A percentile compares a stretch with the other conserved stretches of the same genome.
These are phyloP conservation scores for Sporothrix phasma DNA, from an alignment of 2,329 filamentous ascomycete genomes.

Conservation along the genomic window DNA sequence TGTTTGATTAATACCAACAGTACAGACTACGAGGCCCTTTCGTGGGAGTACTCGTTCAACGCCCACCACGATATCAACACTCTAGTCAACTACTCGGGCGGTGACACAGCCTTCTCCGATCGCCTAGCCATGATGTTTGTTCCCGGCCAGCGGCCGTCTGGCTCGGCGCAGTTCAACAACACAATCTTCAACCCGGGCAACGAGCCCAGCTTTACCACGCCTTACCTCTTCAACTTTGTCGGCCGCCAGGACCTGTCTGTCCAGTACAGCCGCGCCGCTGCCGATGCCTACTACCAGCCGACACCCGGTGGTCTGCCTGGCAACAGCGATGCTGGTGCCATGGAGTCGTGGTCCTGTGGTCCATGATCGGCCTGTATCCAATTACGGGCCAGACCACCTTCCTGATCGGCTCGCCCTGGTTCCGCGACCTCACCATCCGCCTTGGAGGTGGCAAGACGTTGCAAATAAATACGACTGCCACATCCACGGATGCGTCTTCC, in stretches of 20 bases:
- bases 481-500: conserved; percentile 34
- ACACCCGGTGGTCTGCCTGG: conserved; percentile 51
- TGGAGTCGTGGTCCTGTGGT: conserved; percentile 63
- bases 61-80: conserved; percentile 55
- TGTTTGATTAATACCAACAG: background rate
- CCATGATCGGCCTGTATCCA: conserved; percentile 58
- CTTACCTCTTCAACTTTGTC: conserved; percentile 60
- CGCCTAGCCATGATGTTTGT: conserved; percentile 54
- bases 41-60: conserved; percentile 59
- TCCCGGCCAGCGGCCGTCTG: conserved; percentile 33
- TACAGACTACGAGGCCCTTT: conserved; percentile 45
- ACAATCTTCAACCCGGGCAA: conserved; percentile 43
- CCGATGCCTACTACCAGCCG: conserved; percentile 48
- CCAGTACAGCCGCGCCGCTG: conserved; percentile 45
- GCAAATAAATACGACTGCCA: conserved; percentile 33
- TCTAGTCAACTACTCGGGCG: conserved; percentile 44
- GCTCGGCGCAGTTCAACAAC: conserved; percentile 34
- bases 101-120: conserved; percentile 38
- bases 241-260: conserved; percentile 53
- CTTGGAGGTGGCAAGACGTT: conserved; percentile 46
- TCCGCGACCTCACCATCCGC: conserved; percentile 47
- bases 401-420: conserved; percentile 55
- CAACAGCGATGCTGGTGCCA: conserved; percentile 61
- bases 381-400: conserved; percentile 60
- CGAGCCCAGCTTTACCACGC: conserved; percentile 56